Conservation (phyloP, 208 protist species). For the Acanthamoeba triangularis region DNA sequence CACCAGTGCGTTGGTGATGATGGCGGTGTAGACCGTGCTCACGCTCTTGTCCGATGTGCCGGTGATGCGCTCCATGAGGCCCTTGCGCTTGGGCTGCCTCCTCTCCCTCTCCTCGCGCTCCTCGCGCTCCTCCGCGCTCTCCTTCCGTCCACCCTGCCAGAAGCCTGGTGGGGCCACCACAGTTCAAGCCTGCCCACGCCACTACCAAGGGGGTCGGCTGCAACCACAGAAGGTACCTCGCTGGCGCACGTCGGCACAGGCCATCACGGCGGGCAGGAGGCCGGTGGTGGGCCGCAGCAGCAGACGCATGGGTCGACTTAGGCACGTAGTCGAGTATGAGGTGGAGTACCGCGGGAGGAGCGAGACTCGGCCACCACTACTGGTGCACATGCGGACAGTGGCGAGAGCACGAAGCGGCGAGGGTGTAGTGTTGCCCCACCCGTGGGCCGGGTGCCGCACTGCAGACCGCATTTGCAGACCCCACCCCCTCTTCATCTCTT, state of each 20-base stretch:
- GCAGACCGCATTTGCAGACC: too few relatives aligned
- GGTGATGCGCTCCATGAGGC: constrained; percentile 20
- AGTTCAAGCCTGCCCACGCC: too few relatives aligned
- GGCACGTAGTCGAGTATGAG: too few relatives aligned
- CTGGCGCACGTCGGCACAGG: neutral
- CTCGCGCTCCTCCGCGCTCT: neutral
- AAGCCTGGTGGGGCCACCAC: neutral
- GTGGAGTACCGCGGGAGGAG: too few relatives aligned
- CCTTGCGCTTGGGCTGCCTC: neutral
- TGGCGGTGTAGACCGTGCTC: constrained; percentile 43
- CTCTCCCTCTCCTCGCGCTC: neutral
- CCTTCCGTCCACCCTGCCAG: neutral
- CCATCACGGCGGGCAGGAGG: neutral
- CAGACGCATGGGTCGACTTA: neutral
- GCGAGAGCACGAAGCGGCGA: too few relatives aligned
- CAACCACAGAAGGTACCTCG: neutral
- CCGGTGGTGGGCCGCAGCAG: neutral
- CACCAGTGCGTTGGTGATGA: constrained; percentile 12
- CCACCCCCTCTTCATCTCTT: too few relatives aligned
- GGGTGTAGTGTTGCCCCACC: too few relatives aligned
- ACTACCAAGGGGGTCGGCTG: neutral
- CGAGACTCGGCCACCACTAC: too few relatives aligned
- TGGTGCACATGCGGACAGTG: too few relatives aligned
- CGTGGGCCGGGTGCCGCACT: too few relatives aligned
- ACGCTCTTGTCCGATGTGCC: constrained; percentile 43